These are phyloP conservation scores for Lophiotrema nucula DNA, from an alignment of 495 filamentous ascomycete genomes.

Conservation along the genomic window DNA sequence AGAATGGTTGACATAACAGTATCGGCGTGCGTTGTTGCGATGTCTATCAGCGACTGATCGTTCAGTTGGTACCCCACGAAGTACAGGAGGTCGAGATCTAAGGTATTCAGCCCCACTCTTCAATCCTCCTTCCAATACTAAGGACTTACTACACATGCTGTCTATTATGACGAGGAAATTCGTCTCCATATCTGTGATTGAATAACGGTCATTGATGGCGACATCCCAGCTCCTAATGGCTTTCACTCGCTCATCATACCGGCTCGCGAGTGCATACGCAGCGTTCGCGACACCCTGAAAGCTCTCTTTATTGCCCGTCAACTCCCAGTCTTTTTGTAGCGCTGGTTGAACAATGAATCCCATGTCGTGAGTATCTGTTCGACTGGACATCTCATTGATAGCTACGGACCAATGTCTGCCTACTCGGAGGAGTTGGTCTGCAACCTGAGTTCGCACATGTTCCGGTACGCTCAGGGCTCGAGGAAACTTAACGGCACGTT, in stretches of 20 bases:
- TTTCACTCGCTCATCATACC: slow-evolving; percentile 16
- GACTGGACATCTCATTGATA: slow-evolving; percentile 19
- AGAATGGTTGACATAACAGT: slow-evolving; percentile 18
- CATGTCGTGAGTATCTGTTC: slow-evolving; percentile 27
- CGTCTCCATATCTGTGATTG: slow-evolving; percentile 21
- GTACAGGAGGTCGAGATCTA: slow-evolving; percentile 24
- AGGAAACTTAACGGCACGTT: slow-evolving; percentile 13
- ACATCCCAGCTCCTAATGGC: slow-evolving; percentile 23
- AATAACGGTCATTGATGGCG: slow-evolving; percentile 21
- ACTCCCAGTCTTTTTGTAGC: slow-evolving; percentile 18
- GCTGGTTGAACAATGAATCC: slow-evolving; percentile 24
- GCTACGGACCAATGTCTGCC: slow-evolving; percentile 24
- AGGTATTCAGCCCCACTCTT: neutral
- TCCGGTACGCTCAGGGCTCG: slow-evolving; percentile 1
- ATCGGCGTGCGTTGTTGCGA: slow-evolving; percentile 17
- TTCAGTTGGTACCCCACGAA: slow-evolving; percentile 14
- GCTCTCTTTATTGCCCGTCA: slow-evolving; percentile 15
- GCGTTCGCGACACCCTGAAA: slow-evolving; percentile 3
- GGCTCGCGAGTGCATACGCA: slow-evolving; percentile 13
- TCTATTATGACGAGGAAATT: slow-evolving; percentile 27
- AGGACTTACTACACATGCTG: slow-evolving; percentile 26
- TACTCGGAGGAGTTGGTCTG: neutral
- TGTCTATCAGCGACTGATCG: slow-evolving; percentile 18
- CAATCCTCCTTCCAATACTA: too few relatives aligned
- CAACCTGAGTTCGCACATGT: neutral